Evolutionary conservation across 1,284 basidiomycete genomes (phyloP).

Genomic region (Puccinia hordei): DNA sequence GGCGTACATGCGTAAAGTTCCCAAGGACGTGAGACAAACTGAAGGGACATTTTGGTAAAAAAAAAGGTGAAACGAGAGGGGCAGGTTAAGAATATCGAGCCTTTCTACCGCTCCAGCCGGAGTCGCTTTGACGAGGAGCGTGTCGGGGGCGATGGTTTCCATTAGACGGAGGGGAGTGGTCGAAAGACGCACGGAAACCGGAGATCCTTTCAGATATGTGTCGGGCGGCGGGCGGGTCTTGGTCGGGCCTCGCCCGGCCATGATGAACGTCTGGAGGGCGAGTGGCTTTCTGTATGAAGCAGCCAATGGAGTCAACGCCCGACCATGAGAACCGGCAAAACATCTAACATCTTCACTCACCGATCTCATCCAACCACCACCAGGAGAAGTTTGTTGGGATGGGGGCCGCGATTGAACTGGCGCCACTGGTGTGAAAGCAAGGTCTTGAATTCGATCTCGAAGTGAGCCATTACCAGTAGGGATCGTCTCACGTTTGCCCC

Average conservation of each 20-base stretch:
- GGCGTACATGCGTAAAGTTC: no score
- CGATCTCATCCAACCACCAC: background rate
- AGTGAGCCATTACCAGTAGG: conserved; percentile 34
- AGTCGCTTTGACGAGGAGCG: conserved; percentile 26
- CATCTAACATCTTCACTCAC: background rate
- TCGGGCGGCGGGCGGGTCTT: conserved; percentile 4
- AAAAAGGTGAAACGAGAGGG: no score
- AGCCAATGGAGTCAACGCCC: background rate
- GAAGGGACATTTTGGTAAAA: no score
- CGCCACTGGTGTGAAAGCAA: conserved; percentile 5
- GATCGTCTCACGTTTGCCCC: background rate
- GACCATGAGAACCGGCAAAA: background rate
- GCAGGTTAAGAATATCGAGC: conserved; percentile 19
- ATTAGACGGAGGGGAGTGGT: background rate
- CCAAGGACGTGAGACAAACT: no score
- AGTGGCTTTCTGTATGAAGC: background rate
- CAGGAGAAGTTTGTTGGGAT: background rate
- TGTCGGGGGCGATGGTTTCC: conserved; percentile 13
- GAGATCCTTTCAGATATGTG: conserved; percentile 49
- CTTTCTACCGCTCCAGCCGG: conserved; percentile 38
- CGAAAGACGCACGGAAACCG: background rate
- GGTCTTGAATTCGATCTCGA: conserved; percentile 49
- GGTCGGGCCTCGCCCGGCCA: background rate
- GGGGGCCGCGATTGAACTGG: conserved; percentile 1
- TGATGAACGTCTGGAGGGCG: background rate